Evolutionary conservation across 2,329 filamentous ascomycete species (phyloP).

Genomic region (Claviceps sp.): DNA sequence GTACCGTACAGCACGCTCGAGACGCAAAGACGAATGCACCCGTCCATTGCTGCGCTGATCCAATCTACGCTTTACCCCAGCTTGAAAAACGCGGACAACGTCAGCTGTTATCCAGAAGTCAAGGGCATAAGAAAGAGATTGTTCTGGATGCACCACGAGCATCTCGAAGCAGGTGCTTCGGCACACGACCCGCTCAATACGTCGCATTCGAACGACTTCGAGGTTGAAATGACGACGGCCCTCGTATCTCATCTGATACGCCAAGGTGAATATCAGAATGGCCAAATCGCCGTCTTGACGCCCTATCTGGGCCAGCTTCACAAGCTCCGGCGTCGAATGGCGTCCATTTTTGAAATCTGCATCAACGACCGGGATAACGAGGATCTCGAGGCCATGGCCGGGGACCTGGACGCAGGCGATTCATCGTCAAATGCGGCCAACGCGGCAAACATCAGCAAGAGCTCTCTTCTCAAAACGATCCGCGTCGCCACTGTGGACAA

Average conservation of each 20-base stretch:
- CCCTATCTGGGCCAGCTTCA: constrained; percentile 47
- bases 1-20: constrained; percentile 29
- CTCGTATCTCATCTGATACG: constrained; percentile 51
- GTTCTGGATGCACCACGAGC: constrained; percentile 49
- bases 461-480: constrained; percentile 31
- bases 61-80: constrained; percentile 42
- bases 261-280: constrained; percentile 45
- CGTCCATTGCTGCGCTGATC: constrained; percentile 45
- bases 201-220: constrained; percentile 42
- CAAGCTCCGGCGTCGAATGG: constrained; percentile 32
- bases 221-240: constrained; percentile 48
- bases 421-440: not conserved
- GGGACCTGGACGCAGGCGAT: not conserved
- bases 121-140: constrained; percentile 38
- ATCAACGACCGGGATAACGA: constrained; percentile 47
- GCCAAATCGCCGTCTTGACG: constrained; percentile 58
- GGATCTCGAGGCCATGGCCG: constrained; percentile 10
- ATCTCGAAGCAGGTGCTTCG: constrained; percentile 26
- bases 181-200: constrained; percentile 22
- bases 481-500: constrained; percentile 57
- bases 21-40: constrained; percentile 52
- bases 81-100: constrained; percentile 34
- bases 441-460: constrained; percentile 2
- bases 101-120: constrained; percentile 30
- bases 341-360: constrained; percentile 42